phyloP scores from a whole-genome alignment of 495 filamentous ascomycete species.

The Xylaria bambusicola region DNA sequence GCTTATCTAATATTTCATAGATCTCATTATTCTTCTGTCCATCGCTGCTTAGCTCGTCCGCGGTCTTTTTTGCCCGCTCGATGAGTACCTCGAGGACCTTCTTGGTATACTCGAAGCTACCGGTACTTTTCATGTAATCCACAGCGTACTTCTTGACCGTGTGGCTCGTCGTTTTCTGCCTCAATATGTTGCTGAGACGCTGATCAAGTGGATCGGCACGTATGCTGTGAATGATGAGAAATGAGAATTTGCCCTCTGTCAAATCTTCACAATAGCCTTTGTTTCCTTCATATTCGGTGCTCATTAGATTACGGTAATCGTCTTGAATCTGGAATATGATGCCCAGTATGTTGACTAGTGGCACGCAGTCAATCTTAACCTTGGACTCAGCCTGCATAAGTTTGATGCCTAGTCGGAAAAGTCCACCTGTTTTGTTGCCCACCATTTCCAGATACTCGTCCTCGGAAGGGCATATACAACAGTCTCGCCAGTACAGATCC shows the following conservation, averaged over 20 bases:
- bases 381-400: conserved; percentile 91
- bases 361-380: conserved; percentile 68
- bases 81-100: conserved; percentile 68
- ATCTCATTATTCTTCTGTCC: conserved; percentile 46
- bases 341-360: conserved; percentile 86
- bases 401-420: conserved; percentile 92
- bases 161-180: conserved; percentile 81
- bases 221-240: conserved; percentile 94
- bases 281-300: conserved; percentile 72
- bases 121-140: conserved; percentile 85
- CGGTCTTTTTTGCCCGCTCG: conserved; percentile 64
- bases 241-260: conserved; percentile 97
- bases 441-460: conserved; percentile 99
- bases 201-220: conserved; percentile 75
- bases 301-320: conserved; percentile 88
- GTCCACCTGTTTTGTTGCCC: conserved; percentile 92
- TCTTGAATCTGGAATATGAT: conserved; percentile 96
- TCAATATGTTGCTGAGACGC: conserved; percentile 86
- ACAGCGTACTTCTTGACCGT: conserved; percentile 92
- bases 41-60: conserved; percentile 66
- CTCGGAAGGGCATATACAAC: conserved; percentile 87
- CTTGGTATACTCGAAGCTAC: conserved; percentile 84
- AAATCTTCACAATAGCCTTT: conserved; percentile 97
- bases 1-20: conserved; percentile 53
- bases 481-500: conserved; percentile 97